phyloP scores from a whole-genome alignment of 768 basidiomycete genomes.

The Kwoniella sp. region DNA sequence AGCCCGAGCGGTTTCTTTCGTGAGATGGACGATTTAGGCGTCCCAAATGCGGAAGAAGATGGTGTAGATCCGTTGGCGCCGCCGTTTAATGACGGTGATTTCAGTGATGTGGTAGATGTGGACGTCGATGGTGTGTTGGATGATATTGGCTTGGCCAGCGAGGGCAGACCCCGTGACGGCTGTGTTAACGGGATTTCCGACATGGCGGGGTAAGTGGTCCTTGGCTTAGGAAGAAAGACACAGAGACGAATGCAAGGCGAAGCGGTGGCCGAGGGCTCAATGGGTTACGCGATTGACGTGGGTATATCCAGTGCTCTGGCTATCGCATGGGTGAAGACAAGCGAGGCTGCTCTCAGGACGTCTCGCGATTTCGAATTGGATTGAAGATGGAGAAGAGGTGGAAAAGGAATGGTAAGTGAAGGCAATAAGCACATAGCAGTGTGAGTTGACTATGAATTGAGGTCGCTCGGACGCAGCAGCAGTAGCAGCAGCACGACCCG shows the following conservation, averaged over 20 bases:
- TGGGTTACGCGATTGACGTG: background rate
- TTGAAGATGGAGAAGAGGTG: background rate
- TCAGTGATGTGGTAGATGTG: background rate
- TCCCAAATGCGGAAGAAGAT: constrained; percentile 25
- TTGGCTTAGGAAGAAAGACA: too few relatives aligned
- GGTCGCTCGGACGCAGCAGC: background rate
- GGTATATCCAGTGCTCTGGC: too few relatives aligned
- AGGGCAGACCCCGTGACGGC: constrained; percentile 1
- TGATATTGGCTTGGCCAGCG: constrained; percentile 30
- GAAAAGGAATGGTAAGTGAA: too few relatives aligned
- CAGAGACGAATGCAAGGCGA: too few relatives aligned
- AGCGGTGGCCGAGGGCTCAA: too few relatives aligned
- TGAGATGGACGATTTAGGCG: constrained; percentile 44
- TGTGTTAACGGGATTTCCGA: constrained; percentile 8
- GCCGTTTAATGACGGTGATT: constrained; percentile 1
- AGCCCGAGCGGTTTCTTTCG: constrained; percentile 55
- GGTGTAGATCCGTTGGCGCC: constrained; percentile 15
- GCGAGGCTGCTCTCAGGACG: too few relatives aligned
- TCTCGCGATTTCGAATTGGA: background rate
- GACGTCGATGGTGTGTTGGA: constrained; percentile 1
- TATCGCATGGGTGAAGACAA: too few relatives aligned
- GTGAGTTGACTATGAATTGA: background rate
- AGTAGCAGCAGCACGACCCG: background rate
- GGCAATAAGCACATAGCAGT: too few relatives aligned
- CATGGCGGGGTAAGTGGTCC: constrained; percentile 15